Base-by-base conservation (phyloP, 768 basidiomycete species). In the Suillus cothurnatus region DNA sequence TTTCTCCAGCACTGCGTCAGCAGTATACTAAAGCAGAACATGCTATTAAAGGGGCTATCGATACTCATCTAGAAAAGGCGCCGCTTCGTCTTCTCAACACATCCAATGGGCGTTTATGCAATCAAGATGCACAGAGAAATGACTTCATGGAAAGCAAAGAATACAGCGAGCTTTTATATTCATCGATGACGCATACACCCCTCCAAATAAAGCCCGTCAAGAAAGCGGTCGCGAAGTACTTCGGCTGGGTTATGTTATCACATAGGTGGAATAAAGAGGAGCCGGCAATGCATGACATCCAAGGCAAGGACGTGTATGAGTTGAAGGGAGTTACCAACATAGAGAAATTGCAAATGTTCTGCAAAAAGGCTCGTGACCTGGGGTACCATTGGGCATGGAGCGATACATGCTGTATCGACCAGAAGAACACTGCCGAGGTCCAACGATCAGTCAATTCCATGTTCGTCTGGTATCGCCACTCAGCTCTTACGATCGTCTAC, bases 371-470 rank as follows among this genome's bases (percentile, higher is more conserved):
- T 49, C 47, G 11, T 14, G 23, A 4, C 23, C 14, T 49, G 47
- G 47, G 47, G 47, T 49, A 49, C 15, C 47, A 14, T 49, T 49
- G 47, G 47, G 47, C 47, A 23, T 49, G 47, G 47, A 49, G 47
- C 14, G 47, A 49, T 23, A 49, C 47, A 15, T 49, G 47, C 14
- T 49, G 47, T 49, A 49, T 49, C 47, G 47, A 49, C 12, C 47
- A 49, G 47, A 49, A 23, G 47, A 49, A 49, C n/a, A 14, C 47
- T 49, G 47, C 47, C 23, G 47, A 49, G 23, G 47, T 49, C 14
- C 47, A 49, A 49, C 47, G 47, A 49, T 49, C 47, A 49, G 47
- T 49, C 47, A 49, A 49, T 23, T 49, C 47, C 23, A 49, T 49
- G 47, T 23, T 49, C n/a, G 47, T 23, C 23, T 49, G 47, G 47